A percentile compares a stretch with the other conserved stretches of the same genome.
These are phyloP conservation scores for Henckelia pumila DNA, from an alignment of 257 asterid species.

Conservation along the genomic window DNA sequence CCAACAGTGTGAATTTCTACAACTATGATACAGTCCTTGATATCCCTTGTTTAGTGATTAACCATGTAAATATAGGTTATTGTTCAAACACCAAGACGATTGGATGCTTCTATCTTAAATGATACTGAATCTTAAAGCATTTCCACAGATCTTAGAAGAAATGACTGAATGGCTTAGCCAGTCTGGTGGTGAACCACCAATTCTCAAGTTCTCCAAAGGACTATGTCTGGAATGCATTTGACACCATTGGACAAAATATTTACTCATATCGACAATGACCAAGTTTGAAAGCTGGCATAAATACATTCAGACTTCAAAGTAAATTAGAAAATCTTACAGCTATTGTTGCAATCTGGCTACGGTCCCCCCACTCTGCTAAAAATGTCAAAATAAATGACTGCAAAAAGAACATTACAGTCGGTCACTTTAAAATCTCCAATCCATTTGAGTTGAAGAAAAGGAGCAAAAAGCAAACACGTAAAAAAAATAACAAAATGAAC, in stretches of 20 bases:
- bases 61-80: too few species aligned
- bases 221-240: neutral
- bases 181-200: neutral
- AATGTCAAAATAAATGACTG: constrained; percentile 94
- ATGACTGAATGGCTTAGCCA: neutral
- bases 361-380: constrained; percentile 99
- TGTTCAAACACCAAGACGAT: too few species aligned
- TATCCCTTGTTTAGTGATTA: too few species aligned
- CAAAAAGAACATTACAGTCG: constrained; percentile 21
- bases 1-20: too few species aligned
- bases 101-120: too few species aligned
- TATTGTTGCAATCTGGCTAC: constrained; percentile 97
- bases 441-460: constrained; percentile 6
- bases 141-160: too few species aligned
- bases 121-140: too few species aligned
- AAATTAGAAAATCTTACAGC: constrained; percentile 62
- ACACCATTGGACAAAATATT: too few species aligned
- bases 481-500: neutral
- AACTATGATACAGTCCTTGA: too few species aligned
- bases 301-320: neutral
- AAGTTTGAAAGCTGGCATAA: neutral
- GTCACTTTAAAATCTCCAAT: constrained; percentile 15
- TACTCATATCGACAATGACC: too few species aligned
- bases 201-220: neutral
- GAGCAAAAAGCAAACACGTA: neutral